phyloP scores from a whole-genome alignment of 1,139 yeast species.

The Blastobotrys arbuscula region DNA sequence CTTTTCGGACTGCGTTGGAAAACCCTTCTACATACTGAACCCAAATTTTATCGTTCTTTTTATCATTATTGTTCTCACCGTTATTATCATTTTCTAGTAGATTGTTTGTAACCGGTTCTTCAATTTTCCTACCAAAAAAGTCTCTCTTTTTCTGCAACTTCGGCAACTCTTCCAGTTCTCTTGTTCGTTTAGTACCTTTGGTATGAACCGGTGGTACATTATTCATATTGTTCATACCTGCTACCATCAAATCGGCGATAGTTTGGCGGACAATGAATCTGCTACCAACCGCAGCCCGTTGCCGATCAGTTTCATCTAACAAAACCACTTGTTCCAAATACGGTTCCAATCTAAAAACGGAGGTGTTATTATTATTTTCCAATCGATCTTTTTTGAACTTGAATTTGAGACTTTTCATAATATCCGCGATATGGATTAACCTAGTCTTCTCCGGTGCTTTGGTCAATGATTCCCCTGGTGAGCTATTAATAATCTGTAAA shows the following conservation, averaged over 20 bases:
- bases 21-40: slow-evolving; percentile 91
- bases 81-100: background rate
- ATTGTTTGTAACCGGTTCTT: background rate
- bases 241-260: slow-evolving; percentile 14
- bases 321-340: slow-evolving; percentile 32
- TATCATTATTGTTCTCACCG: background rate
- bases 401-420: slow-evolving; percentile 27
- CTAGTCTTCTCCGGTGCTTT: slow-evolving; percentile 22
- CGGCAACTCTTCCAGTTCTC: slow-evolving; percentile 5
- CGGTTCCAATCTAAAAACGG: slow-evolving; percentile 33
- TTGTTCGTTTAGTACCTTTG: background rate
- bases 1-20: slow-evolving; percentile 87
- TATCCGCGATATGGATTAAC: slow-evolving; percentile 24
- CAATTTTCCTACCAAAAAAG: slow-evolving; percentile 16
- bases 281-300: slow-evolving; percentile 25
- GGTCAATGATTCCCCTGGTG: slow-evolving; percentile 15
- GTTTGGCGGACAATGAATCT: slow-evolving; percentile 28
- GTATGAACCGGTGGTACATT: background rate
- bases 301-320: slow-evolving; percentile 24
- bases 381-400: slow-evolving; percentile 26
- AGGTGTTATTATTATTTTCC: slow-evolving; percentile 30
- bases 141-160: slow-evolving; percentile 12
- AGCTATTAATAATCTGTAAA: slow-evolving; percentile 28
- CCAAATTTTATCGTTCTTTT: slow-evolving; percentile 51
- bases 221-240: background rate